Conservation (phyloP, 176 grass and related monocot species). For the Secale cereale region DNA sequence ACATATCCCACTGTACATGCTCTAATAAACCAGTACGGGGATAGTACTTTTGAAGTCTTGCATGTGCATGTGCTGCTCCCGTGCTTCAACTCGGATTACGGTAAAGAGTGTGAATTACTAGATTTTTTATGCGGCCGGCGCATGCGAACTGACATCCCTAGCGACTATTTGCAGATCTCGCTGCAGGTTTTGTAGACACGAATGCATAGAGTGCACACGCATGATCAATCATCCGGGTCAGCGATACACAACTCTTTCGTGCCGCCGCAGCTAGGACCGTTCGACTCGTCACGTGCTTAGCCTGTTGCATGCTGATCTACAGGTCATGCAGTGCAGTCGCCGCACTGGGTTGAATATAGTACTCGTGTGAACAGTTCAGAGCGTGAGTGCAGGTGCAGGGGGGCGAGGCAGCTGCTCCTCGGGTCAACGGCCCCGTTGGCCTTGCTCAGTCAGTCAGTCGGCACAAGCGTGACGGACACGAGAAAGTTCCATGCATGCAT, state of each 20-base stretch:
- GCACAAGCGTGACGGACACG: background rate
- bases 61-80: no score
- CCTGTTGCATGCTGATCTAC: background rate
- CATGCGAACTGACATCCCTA: constrained; percentile 15
- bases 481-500: background rate
- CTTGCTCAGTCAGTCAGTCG: background rate
- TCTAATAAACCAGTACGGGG: no score
- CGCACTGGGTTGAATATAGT: no score
- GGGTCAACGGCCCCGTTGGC: background rate
- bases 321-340: background rate
- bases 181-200: background rate
- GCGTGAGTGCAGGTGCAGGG: background rate
- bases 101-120: background rate
- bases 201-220: background rate
- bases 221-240: background rate
- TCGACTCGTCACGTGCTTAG: background rate
- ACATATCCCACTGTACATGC: no score
- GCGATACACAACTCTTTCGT: background rate
- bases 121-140: background rate
- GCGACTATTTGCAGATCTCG: background rate
- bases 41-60: no score
- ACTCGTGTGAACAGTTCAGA: background rate
- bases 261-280: background rate
- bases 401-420: background rate
- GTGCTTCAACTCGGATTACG: no score